Conservation (phyloP, 2,329 filamentous ascomycete genomes). For the Onygena corvina region DNA sequence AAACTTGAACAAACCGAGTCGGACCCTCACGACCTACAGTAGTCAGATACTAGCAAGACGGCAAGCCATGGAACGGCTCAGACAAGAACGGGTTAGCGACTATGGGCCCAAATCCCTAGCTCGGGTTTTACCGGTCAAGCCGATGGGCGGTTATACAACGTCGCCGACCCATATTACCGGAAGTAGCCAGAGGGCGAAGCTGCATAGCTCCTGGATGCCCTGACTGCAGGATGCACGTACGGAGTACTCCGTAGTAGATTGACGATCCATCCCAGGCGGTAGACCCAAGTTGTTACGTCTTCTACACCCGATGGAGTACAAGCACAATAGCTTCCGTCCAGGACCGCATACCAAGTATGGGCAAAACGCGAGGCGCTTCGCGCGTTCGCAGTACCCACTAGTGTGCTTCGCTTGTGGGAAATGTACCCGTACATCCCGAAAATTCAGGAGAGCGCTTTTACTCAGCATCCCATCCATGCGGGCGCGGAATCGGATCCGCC, state of each 20-base stretch:
- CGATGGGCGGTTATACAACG: constrained; percentile 1
- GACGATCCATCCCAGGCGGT: too few species aligned
- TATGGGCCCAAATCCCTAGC: background rate
- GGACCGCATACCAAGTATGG: too few species aligned
- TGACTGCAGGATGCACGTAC: background rate
- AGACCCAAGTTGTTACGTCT: too few species aligned
- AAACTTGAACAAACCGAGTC: too few species aligned
- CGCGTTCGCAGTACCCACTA: constrained; percentile 5
- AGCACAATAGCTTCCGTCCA: too few species aligned
- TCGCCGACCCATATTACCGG: constrained; percentile 3
- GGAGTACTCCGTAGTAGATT: background rate
- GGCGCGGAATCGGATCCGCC: background rate
- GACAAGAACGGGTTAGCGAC: too few species aligned
- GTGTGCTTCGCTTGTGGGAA: background rate
- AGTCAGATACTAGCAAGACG: too few species aligned
- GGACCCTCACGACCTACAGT: too few species aligned
- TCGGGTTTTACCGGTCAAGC: constrained; percentile 1
- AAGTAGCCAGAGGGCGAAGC: background rate
- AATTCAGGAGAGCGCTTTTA: background rate
- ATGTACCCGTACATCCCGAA: background rate
- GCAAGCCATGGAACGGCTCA: too few species aligned
- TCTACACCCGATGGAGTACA: too few species aligned
- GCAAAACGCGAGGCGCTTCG: background rate
- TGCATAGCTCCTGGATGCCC: too few species aligned
- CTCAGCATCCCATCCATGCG: constrained; percentile 4